These are phyloP conservation scores for Hypomyces rosellus DNA, from an alignment of 2,329 filamentous ascomycete genomes.

Conservation along the genomic window DNA sequence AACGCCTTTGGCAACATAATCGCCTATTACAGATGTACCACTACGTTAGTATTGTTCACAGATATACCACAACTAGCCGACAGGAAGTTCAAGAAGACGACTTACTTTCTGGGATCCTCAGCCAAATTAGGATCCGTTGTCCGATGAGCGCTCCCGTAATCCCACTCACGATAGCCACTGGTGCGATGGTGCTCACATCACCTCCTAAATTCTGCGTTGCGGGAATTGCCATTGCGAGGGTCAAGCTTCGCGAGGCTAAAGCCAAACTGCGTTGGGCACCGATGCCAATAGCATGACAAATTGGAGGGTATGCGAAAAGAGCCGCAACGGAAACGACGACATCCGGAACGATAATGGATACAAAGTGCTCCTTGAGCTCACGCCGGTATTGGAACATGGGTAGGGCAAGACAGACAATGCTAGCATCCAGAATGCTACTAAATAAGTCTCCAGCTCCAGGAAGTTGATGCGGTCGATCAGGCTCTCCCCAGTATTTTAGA, in stretches of 20 bases:
- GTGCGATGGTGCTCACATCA: slow-evolving; percentile 49
- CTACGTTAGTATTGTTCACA: background rate
- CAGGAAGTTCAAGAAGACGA: background rate
- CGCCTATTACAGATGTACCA: slow-evolving; percentile 34
- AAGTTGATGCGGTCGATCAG: slow-evolving; percentile 14
- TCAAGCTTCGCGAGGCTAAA: slow-evolving; percentile 51
- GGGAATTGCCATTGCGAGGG: slow-evolving; percentile 53
- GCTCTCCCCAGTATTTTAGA: slow-evolving; percentile 38
- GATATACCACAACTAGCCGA: background rate
- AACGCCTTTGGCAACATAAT: slow-evolving; percentile 58
- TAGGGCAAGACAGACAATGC: slow-evolving; percentile 52
- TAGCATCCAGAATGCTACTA: slow-evolving; percentile 47
- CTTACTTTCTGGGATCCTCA: slow-evolving; percentile 49
- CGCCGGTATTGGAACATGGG: slow-evolving; percentile 56
- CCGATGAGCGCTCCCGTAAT: slow-evolving; percentile 54
- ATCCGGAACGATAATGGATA: slow-evolving; percentile 48
- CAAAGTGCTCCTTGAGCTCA: slow-evolving; percentile 48
- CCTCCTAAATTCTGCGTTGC: slow-evolving; percentile 51
- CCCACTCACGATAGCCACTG: slow-evolving; percentile 53
- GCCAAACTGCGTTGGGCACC: slow-evolving; percentile 38
- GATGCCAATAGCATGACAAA: slow-evolving; percentile 46
- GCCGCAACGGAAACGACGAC: slow-evolving; percentile 45
- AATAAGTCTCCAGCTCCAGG: slow-evolving; percentile 55
- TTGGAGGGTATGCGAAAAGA: slow-evolving; percentile 50
- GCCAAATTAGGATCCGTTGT: slow-evolving; percentile 37